Evolutionary conservation across 306 rosid species (phyloP), one percentile per base, ranked within the genome.

Genomic region (Boehmeria nivea): DNA sequence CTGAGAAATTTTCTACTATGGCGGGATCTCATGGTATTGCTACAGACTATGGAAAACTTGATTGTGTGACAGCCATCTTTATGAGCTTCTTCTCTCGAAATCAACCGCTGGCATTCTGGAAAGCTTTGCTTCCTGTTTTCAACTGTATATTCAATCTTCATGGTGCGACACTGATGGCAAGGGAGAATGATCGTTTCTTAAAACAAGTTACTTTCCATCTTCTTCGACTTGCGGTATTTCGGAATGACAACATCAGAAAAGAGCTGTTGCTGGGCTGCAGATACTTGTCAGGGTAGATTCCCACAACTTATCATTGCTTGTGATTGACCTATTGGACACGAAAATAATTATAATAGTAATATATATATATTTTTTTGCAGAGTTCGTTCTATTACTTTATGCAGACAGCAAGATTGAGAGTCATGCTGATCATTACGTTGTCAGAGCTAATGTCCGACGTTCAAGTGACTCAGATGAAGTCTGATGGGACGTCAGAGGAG

Each of bases 381-480:
- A 82, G 89, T 81, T 91, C 98, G 44, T 91, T 87, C 72, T 86
- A 88, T 75, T 55, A 80, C 89, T 80, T 91, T 45, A 64, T 66
- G 81, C 98, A 86, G 64, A 91, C 98, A 34, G 94, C 98, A 59
- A 84, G 98, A 66, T 73, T 91, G 78, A 84, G 98, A 80, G 98
- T 83, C 60, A 84, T 91, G 95, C 75, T 91, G 71, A 87, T 91
- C 58, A 91, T 91, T 72, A 87, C 98, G 33, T 69, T 91, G 54
- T 91, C 98, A 16, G 98, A 91, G 81, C 76, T 91, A 69, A 87
- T 87, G 98, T 91, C 98, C 59, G 98, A 91, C 45, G 93, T 91
- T 67, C 98, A 91, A 91, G 98, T 91, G 69, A 91, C 96, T 76
- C 98, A 87, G 78, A 84, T 91, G 98, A 87, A 79, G 81, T 48